Conservation (phyloP, 192 early-diverging fungal genomes). For the Linnemannia hyalina region DNA sequence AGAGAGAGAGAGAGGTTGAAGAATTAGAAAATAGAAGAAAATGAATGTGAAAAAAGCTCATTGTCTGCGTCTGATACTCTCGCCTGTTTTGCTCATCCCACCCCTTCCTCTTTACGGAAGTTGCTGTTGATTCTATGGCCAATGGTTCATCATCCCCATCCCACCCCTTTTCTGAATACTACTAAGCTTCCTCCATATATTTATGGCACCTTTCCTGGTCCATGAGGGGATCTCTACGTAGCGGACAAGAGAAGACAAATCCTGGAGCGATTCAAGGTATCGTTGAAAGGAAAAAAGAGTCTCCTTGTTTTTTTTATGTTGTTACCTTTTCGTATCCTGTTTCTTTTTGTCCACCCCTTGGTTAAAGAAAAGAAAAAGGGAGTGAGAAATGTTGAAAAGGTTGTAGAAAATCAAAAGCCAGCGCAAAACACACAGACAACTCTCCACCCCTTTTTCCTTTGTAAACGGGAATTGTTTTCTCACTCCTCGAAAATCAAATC, state of each 20-base stretch:
- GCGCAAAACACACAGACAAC: not conserved
- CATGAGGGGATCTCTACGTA: not conserved
- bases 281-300: not conserved
- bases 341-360: not conserved
- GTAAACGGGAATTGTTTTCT: not conserved
- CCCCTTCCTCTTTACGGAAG: too few species aligned
- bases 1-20: not conserved
- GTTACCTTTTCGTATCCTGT: not conserved
- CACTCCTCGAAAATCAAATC: not conserved
- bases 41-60: not conserved
- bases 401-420: slow-evolving; percentile 3
- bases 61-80: not conserved
- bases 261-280: not conserved
- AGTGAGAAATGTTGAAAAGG: slow-evolving; percentile 13
- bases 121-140: not conserved
- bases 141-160: not conserved
- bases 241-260: not conserved
- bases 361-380: not conserved
- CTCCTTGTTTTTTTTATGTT: not conserved
- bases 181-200: not conserved
- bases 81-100: not conserved
- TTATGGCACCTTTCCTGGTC: not conserved
- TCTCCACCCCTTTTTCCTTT: not conserved
- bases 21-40: not conserved
- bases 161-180: not conserved